phyloP scores from a whole-genome alignment of 1,284 basidiomycete genomes.

The Pholiota adiposa region DNA sequence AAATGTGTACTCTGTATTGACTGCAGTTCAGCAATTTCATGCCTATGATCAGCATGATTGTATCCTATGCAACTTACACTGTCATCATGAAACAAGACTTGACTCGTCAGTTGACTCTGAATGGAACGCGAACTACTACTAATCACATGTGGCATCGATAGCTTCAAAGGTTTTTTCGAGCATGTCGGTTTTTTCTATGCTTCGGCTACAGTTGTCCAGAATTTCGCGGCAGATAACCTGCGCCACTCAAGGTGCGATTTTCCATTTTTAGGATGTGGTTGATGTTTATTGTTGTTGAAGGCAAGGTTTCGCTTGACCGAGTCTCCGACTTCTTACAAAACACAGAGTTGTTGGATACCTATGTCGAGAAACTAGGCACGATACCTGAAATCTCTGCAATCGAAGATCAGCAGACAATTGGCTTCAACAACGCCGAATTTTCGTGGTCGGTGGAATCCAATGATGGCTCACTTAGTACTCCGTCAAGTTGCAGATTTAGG shows the following conservation, averaged over 20 bases:
- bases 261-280: slow-evolving; percentile 5
- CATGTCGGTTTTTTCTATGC: slow-evolving; percentile 29
- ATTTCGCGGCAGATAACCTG: slow-evolving; percentile 16
- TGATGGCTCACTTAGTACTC: slow-evolving; percentile 31
- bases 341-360: slow-evolving; percentile 58
- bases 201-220: slow-evolving; percentile 23
- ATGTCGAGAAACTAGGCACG: slow-evolving; percentile 14
- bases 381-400: neutral
- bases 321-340: slow-evolving; percentile 44
- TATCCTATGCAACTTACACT: slow-evolving; percentile 66
- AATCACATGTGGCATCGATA: too few species aligned
- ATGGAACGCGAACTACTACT: too few species aligned
- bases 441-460: slow-evolving; percentile 42
- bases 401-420: slow-evolving; percentile 8
- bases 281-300: slow-evolving; percentile 12
- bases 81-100: slow-evolving; percentile 43
- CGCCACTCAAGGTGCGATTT: slow-evolving; percentile 15
- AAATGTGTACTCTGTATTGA: slow-evolving; percentile 1
- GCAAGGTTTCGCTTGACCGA: slow-evolving; percentile 54
- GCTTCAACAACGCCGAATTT: slow-evolving; percentile 37
- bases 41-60: slow-evolving; percentile 67
- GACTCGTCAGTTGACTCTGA: slow-evolving; percentile 8
- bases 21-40: slow-evolving; percentile 51
- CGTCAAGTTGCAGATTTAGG: slow-evolving; percentile 45
- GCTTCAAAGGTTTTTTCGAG: slow-evolving; percentile 23